Conservation (phyloP, 805 yeast genomes). For the Sugiyamaella chiloensis region DNA sequence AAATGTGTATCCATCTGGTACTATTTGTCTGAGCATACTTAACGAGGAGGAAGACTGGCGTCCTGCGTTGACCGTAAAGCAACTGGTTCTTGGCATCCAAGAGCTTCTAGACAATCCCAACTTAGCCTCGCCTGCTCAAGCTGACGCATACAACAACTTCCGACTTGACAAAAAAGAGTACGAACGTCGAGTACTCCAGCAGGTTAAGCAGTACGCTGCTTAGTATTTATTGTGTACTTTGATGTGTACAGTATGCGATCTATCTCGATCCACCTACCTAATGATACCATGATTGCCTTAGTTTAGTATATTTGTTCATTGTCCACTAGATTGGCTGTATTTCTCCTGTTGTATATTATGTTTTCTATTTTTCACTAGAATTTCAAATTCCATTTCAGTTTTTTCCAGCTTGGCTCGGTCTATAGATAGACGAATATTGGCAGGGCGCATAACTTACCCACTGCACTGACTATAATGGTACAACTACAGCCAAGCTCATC, state of each 20-base stretch:
- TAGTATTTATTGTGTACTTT: constrained; percentile 1
- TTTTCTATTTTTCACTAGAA: too few species aligned
- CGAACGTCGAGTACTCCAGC: constrained; percentile 74
- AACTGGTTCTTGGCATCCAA: constrained; percentile 87
- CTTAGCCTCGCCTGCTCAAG: constrained; percentile 95
- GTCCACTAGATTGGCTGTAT: too few species aligned
- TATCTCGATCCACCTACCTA: too few species aligned
- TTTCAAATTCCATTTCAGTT: too few species aligned
- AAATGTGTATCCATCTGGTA: constrained; percentile 95
- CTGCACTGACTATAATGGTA: too few species aligned
- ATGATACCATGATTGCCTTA: too few species aligned
- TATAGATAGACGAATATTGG: too few species aligned
- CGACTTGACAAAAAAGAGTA: constrained; percentile 65
- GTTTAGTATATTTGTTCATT: too few species aligned
- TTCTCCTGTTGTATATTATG: too few species aligned
- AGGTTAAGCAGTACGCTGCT: constrained; percentile 65
- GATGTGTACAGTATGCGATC: not conserved
- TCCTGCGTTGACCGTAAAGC: constrained; percentile 90
- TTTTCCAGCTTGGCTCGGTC: too few species aligned
- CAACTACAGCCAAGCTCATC: not conserved
- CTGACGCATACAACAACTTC: constrained; percentile 74
- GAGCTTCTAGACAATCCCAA: constrained; percentile 87
- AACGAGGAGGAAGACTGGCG: constrained; percentile 98
- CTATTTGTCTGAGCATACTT: constrained; percentile 86
- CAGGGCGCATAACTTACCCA: too few species aligned